Conservation (phyloP, 192 early-diverging fungal genomes). For the Funneliformis mosseae region DNA sequence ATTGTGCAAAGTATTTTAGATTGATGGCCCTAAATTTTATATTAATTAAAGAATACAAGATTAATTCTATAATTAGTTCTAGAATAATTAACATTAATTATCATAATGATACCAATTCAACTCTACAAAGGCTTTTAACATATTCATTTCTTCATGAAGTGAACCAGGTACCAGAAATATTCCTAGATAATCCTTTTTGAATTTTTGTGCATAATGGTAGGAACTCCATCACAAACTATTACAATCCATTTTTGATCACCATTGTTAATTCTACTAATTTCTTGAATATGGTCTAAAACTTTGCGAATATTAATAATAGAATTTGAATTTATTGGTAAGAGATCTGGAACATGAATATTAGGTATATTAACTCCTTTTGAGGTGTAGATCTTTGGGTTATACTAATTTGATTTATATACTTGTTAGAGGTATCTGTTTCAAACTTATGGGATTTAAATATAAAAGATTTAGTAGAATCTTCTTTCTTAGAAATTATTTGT, state of each 20-base stretch:
- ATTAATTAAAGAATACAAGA: neutral
- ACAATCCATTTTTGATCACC: neutral
- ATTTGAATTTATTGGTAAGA: neutral
- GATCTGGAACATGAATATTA: constrained; percentile 15
- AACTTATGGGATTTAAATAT: neutral
- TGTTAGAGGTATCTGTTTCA: neutral
- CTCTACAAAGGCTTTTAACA: neutral
- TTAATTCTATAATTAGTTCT: neutral
- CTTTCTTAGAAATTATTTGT: neutral
- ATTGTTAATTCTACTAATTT: constrained; percentile 1
- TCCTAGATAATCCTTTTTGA: constrained; percentile 13
- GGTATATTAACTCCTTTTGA: neutral
- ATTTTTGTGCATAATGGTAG: neutral
- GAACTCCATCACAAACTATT: constrained; percentile 13
- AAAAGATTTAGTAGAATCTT: too few relatives aligned
- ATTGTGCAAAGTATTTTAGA: neutral
- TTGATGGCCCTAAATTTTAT: neutral
- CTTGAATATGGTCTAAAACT: constrained; percentile 21
- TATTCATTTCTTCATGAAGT: constrained; percentile 1
- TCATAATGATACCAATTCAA: neutral
- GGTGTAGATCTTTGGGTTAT: neutral
- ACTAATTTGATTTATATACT: neutral
- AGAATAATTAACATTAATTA: neutral
- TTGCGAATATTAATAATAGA: constrained; percentile 22
- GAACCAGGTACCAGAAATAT: neutral